Percentiles rank a stretch among this genome's conserved stretches.
Conservation (phyloP, 2,329 filamentous ascomycete genomes). For the Acrodontium crateriforme region DNA sequence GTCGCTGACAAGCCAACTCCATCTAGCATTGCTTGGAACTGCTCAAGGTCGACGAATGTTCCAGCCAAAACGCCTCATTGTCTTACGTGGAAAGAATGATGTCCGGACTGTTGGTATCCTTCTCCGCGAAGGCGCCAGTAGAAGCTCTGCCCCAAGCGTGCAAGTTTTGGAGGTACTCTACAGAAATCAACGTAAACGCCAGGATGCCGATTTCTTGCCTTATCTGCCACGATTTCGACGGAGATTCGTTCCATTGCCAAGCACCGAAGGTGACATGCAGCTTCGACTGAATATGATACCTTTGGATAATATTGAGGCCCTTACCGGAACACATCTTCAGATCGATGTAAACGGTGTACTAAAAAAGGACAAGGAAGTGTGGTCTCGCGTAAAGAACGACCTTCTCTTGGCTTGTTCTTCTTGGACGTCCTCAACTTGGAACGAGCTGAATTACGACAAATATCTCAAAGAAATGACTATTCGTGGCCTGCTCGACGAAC, state of each 20-base stretch:
- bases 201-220: slow-evolving; percentile 74
- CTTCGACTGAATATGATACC: slow-evolving; percentile 57
- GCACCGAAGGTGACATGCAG: slow-evolving; percentile 51
- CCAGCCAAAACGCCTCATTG: slow-evolving; percentile 57
- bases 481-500: slow-evolving; percentile 63
- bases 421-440: slow-evolving; percentile 65
- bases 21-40: slow-evolving; percentile 63
- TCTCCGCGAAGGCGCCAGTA: slow-evolving; percentile 58
- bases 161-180: slow-evolving; percentile 65
- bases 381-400: slow-evolving; percentile 51
- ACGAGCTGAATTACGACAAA: slow-evolving; percentile 68
- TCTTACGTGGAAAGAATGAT: slow-evolving; percentile 67
- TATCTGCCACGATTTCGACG: slow-evolving; percentile 60
- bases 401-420: slow-evolving; percentile 55
- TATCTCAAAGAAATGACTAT: slow-evolving; percentile 66
- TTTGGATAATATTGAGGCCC: slow-evolving; percentile 66
- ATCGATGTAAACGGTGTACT: slow-evolving; percentile 26
- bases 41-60: slow-evolving; percentile 73
- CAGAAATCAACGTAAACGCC: slow-evolving; percentile 49
- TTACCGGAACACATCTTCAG: slow-evolving; percentile 52
- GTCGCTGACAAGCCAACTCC: slow-evolving; percentile 65
- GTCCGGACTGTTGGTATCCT: slow-evolving; percentile 71
- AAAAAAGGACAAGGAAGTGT: slow-evolving; percentile 31
- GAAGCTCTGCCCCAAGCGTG: slow-evolving; percentile 52
- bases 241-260: slow-evolving; percentile 54